phyloP scores from a whole-genome alignment of 2,329 filamentous ascomycete species.

The Colletotrichum endophyticum region DNA sequence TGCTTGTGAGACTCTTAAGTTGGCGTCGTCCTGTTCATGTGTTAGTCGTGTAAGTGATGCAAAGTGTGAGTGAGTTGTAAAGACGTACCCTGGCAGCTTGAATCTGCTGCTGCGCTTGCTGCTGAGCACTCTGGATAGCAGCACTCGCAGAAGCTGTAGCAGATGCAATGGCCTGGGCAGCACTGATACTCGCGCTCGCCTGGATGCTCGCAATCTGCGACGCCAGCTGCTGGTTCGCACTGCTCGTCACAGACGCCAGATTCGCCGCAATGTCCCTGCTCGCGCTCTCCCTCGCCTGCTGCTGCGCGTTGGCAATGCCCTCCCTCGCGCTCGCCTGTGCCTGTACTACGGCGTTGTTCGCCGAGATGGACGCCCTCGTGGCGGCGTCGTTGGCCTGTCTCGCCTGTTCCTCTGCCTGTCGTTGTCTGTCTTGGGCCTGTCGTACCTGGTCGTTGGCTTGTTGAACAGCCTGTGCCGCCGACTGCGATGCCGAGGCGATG shows the following conservation, averaged over 20 bases:
- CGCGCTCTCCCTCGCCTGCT: constrained; percentile 26
- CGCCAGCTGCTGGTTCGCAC: constrained; percentile 31
- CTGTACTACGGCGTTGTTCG: constrained; percentile 20
- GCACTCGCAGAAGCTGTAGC: constrained; percentile 27
- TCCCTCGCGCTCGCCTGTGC: constrained; percentile 21
- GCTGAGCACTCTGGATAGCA: constrained; percentile 22
- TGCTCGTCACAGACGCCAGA: constrained; percentile 28
- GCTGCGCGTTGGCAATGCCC: constrained; percentile 22
- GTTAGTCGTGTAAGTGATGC: neutral
- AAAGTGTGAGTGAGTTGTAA: neutral
- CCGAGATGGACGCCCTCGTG: constrained; percentile 29
- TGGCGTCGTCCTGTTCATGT: constrained; percentile 27
- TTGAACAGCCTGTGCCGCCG: constrained; percentile 26
- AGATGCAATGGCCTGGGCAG: constrained; percentile 28
- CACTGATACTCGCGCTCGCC: constrained; percentile 21
- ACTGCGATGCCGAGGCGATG: constrained; percentile 16
- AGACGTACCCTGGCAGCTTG: constrained; percentile 7
- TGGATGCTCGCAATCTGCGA: constrained; percentile 29
- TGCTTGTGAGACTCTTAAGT: constrained; percentile 33
- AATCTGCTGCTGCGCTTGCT: constrained; percentile 10
- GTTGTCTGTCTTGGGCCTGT: constrained; percentile 26
- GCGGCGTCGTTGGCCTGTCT: constrained; percentile 24
- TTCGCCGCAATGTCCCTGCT: constrained; percentile 19
- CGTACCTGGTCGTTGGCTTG: constrained; percentile 26
- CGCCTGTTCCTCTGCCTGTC: constrained; percentile 22